These are phyloP conservation scores for Paraconiothyrium brasiliense DNA, from an alignment of 2,329 filamentous ascomycete species.

Conservation along the genomic window DNA sequence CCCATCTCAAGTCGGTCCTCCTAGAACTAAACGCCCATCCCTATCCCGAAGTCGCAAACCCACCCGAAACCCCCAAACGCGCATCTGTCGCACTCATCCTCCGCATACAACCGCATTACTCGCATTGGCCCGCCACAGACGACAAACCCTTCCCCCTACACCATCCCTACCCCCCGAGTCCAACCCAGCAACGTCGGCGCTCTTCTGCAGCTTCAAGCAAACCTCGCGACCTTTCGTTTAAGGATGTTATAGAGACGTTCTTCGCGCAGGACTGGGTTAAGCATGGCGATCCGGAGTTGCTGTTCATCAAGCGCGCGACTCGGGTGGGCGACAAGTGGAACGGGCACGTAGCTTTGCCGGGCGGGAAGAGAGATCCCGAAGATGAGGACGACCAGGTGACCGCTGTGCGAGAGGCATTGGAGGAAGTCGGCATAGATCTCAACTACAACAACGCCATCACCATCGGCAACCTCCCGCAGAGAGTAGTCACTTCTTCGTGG, in stretches of 20 bases:
- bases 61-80: conserved; percentile 63
- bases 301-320: conserved; percentile 75
- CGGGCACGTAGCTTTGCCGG: conserved; percentile 73
- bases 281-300: conserved; percentile 71
- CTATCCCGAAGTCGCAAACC: conserved; percentile 60
- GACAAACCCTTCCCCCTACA: conserved; percentile 28
- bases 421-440: conserved; percentile 73
- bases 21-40: conserved; percentile 55
- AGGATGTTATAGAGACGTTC: conserved; percentile 63
- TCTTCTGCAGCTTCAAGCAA: conserved; percentile 38
- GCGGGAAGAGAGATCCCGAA: conserved; percentile 71
- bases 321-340: conserved; percentile 74
- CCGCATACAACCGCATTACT: conserved; percentile 67
- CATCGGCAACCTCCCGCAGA: conserved; percentile 71
- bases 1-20: conserved; percentile 54
- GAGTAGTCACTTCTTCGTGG: conserved; percentile 73
- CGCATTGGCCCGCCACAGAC: conserved; percentile 59
- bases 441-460: conserved; percentile 55
- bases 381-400: conserved; percentile 70
- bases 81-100: conserved; percentile 74
- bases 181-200: conserved; percentile 32
- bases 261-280: conserved; percentile 72
- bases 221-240: conserved; percentile 39
- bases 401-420: conserved; percentile 70
- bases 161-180: conserved; percentile 28